Base-by-base conservation (phyloP, 495 filamentous ascomycete species). In the Beverwykella pulmonaria region DNA sequence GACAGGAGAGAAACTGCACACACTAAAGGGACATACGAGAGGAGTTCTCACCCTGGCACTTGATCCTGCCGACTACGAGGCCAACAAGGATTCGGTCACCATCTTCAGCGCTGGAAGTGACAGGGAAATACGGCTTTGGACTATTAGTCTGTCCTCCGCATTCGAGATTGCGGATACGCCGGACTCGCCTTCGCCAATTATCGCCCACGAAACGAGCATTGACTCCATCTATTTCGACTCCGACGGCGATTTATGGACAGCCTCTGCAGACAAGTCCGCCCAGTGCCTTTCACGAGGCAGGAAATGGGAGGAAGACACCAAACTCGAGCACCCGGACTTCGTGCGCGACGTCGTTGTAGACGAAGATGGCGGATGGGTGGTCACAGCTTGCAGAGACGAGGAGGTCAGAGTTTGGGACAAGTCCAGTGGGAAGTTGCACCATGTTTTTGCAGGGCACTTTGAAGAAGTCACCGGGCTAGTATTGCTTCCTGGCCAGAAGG, bases 361-460 rank as follows among this genome's bases (percentile, higher is more conserved):
- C 23, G 85, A 88, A 29, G 84, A 81, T 1, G 86, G 86, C 2
- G 83, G 88, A n/a, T 93, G 89, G 89, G 84, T 93, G n/a, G 79
- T 96, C 22, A 97, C 93, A 0, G 92, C 88, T 0, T 96, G 94
- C 61, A 79, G 94, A 59, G 92, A 97, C 73, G 94, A 98, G 77
- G 87, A 95, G 62, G 83, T 98, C 53, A 88, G 93, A 63, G 84
- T 97, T 14, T 98, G 93, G 93, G 88, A 96, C 74, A 73, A 81
- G 76, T 80, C 78, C 44, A 90, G 83, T 53, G 94, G 92, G 17
- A 83, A 89, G 65, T 81, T 97, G 49, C 82, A 89, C 68, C 89
- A 90, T 72, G 83, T 84, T 1, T 92, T 93, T 59, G 82, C 85
- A 19, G 94, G 94, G 0, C 94, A 98, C 75, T 97, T 85, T 74